Percentiles rank a stretch among this genome's conserved stretches.
phyloP scores from a whole-genome alignment of 768 basidiomycete species.

The Tulasnella sp. region DNA sequence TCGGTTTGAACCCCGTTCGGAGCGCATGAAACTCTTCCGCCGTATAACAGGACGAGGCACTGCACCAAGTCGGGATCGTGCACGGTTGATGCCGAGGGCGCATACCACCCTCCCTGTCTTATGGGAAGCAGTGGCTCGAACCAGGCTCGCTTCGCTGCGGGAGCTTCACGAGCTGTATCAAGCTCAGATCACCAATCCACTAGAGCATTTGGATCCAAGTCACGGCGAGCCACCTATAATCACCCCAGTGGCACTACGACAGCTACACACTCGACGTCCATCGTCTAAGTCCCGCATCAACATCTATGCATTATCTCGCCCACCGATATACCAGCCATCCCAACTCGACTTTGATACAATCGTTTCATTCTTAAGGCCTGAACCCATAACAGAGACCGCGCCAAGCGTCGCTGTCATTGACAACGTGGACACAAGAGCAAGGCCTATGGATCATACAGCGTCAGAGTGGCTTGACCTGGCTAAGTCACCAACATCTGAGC shows the following conservation, averaged over 20 bases:
- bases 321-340: not conserved
- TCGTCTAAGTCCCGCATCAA: not conserved
- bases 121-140: not conserved
- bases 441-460: too few relatives aligned
- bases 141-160: not conserved
- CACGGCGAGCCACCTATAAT: not conserved
- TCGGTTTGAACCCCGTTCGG: not conserved
- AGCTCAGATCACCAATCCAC: not conserved
- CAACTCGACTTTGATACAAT: not conserved
- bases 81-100: not conserved
- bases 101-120: not conserved
- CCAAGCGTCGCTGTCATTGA: too few relatives aligned
- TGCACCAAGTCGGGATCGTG: not conserved
- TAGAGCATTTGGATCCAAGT: not conserved
- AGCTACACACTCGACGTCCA: not conserved
- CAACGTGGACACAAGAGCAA: too few relatives aligned
- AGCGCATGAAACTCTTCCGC: not conserved
- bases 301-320: not conserved
- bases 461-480: too few relatives aligned
- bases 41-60: not conserved
- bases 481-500: too few relatives aligned
- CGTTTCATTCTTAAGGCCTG: not conserved
- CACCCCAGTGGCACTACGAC: not conserved
- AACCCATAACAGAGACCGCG: too few relatives aligned
- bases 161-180: not conserved